Conservation (phyloP, 2,329 filamentous ascomycete species). For the Fusarium sp. region DNA sequence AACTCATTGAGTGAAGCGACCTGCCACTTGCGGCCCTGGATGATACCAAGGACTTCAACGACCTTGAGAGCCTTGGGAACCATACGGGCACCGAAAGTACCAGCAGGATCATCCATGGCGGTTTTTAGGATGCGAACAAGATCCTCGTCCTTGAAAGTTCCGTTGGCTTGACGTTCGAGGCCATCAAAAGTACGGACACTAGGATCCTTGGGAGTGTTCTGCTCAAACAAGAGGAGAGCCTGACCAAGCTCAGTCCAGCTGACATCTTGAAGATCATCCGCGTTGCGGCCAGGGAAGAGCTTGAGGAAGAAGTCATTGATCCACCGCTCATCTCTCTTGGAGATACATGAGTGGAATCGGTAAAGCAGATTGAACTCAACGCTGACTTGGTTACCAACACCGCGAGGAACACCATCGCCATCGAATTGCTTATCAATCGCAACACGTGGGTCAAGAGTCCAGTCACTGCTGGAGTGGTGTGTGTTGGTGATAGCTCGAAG, state of each 20-base stretch:
- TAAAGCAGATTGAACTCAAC: slow-evolving; percentile 80
- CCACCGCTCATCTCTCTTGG: slow-evolving; percentile 73
- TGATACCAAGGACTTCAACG: slow-evolving; percentile 75
- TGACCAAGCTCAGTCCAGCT: slow-evolving; percentile 44
- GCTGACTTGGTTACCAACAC: slow-evolving; percentile 76
- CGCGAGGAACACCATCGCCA: slow-evolving; percentile 65
- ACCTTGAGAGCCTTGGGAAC: slow-evolving; percentile 71
- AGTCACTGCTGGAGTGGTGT: slow-evolving; percentile 71
- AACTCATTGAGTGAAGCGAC: slow-evolving; percentile 76
- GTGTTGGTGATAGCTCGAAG: slow-evolving; percentile 73
- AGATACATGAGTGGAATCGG: slow-evolving; percentile 75
- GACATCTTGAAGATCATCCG: slow-evolving; percentile 59
- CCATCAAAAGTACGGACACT: slow-evolving; percentile 64
- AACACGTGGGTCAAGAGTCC: slow-evolving; percentile 75
- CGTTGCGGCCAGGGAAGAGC: slow-evolving; percentile 46
- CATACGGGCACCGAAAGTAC: slow-evolving; percentile 71
- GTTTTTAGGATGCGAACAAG: slow-evolving; percentile 69
- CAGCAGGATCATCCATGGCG: slow-evolving; percentile 73
- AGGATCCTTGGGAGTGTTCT: slow-evolving; percentile 56
- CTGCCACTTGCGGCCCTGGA: slow-evolving; percentile 74
- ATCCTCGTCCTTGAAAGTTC: slow-evolving; percentile 70
- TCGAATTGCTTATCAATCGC: slow-evolving; percentile 64
- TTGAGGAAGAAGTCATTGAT: slow-evolving; percentile 66
- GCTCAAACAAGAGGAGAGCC: slow-evolving; percentile 39
- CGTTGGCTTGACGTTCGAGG: slow-evolving; percentile 64